Conservation (phyloP, 176 grass and related monocot species). For the Aegilops bicornis region DNA sequence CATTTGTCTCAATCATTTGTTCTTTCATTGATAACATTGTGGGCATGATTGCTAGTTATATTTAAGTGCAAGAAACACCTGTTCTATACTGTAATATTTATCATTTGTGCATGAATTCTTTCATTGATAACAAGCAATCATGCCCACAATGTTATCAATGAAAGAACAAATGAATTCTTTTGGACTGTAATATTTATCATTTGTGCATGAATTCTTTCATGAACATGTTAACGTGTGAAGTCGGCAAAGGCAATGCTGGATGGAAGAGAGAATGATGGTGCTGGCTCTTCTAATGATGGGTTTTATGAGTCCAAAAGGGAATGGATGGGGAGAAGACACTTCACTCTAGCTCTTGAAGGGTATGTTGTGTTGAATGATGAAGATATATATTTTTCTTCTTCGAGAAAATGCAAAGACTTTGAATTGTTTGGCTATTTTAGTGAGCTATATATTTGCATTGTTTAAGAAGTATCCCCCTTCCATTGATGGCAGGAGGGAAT, state of each 20-base stretch:
- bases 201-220: conserved; percentile 25
- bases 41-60: conserved; percentile 22
- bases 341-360: conserved; percentile 84
- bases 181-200: background rate
- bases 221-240: conserved; percentile 51
- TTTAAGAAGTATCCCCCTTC: conserved; percentile 6
- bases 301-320: conserved; percentile 99
- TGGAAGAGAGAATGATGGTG: conserved; percentile 52
- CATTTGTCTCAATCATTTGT: conserved; percentile 6
- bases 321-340: conserved; percentile 97
- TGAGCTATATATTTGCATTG: background rate
- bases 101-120: conserved; percentile 20
- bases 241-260: conserved; percentile 72
- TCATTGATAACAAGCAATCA: too few relatives aligned
- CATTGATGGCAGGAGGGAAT: background rate
- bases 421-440: conserved; percentile 12
- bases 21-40: conserved; percentile 19
- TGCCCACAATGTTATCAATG: too few relatives aligned
- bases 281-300: conserved; percentile 60
- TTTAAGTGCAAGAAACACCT: background rate
- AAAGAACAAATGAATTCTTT: too few relatives aligned
- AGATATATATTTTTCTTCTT: background rate
- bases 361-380: conserved; percentile 37
- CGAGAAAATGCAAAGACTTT: too few relatives aligned
- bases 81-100: background rate